Evolutionary conservation across 768 basidiomycete genomes (phyloP), one percentile per base, ranked within the genome.

Genomic region (Calocybe cyanea): DNA sequence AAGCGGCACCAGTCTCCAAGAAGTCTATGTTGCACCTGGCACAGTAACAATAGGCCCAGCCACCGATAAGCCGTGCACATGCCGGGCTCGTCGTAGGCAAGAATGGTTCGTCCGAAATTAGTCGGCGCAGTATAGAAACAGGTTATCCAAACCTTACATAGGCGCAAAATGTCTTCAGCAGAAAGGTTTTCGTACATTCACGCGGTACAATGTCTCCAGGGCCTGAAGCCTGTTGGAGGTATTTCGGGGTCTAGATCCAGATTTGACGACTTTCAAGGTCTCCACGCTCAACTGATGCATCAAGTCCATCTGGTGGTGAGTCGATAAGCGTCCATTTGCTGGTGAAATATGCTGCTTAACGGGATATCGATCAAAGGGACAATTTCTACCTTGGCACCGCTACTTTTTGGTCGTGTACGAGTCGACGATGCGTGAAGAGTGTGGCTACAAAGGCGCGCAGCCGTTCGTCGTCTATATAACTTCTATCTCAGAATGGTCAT

Each of bases 331-430:
- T n/a, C n/a, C n/a, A n/a, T n/a, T n/a, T n/a, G n/a, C n/a, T n/a
- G n/a, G n/a, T n/a, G n/a, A n/a, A n/a, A n/a, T n/a, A n/a, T n/a
- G n/a, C 11, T 5, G 25, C 11, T 11, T 28, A 11, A 28, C 11
- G 6, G 11, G 25, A 5, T 11, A 35, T 35, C 34, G 5, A 7
- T 35, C 7, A 35, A n/a, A 35, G 34, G 34, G 34, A 1, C 56
- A 64, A 20, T 64, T 66, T 44, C 38, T 65, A 11, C 59, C 60
- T 10, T 65, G 62, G 61, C 61, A 65, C 35, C 56, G 61, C 6
- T 48, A 50, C 8, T 60, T 59, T 31, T 37, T 62, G 2, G 46
- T 48, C 13, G 43, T 53, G 7, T 63, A 58, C 34, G 61, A 62
- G 35, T 45, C 44, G 1, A 53, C 60, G 2, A 45, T 65, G 14